Evolutionary conservation across 805 yeast genomes (phyloP), one percentile per base, ranked within the genome.

Genomic region (Candida incommunis): DNA sequence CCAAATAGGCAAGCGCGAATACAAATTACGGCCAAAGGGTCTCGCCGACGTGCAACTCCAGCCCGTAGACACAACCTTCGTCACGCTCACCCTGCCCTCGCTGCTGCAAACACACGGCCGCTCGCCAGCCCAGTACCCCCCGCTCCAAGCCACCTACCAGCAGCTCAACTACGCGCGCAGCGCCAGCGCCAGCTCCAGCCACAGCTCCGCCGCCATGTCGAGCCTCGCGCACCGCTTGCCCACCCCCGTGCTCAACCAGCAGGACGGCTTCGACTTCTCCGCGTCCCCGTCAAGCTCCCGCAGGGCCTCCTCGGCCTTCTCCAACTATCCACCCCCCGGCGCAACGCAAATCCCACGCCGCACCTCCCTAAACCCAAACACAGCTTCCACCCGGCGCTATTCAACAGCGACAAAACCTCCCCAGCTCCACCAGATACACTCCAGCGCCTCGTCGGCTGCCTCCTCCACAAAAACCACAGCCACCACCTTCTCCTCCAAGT

Each of bases 201-300:
- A 31, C 9, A 13, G 7, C 27, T 7, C 7, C 27, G 13, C 27
- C 27, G 18, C 9, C 9, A 31, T 31, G 37, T 31, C 37, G 37
- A 31, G 37, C 37, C 37, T 31, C 18, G 37, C 37, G 18, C 37
- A 31, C n/a, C 37, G 37, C 18, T 18, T 31, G 7, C 37, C 37
- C 7, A 31, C 37, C 20, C 37, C 37, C 18, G 37, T 31, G 37
- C 37, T 31, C 37, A 31, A 16, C 37, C 37, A 31, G 37, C 37
- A 31, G 20, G 37, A 31, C 37, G 37, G 9, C 18, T 31, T 31
- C n/a, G 37, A 31, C 37, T 31, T 31, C n/a, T 31, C 37, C 20
- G 7, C 37, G 20, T 9, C 37, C 7, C 13, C 27, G 11, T 13
- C 7, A 13, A 25, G 11, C 27, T 25, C 27, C 11, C 27, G 11